Evolutionary conservation across 306 rosid genomes (phyloP), one percentile per base, ranked within the genome.

Genomic region (Prunus fruticosa): DNA sequence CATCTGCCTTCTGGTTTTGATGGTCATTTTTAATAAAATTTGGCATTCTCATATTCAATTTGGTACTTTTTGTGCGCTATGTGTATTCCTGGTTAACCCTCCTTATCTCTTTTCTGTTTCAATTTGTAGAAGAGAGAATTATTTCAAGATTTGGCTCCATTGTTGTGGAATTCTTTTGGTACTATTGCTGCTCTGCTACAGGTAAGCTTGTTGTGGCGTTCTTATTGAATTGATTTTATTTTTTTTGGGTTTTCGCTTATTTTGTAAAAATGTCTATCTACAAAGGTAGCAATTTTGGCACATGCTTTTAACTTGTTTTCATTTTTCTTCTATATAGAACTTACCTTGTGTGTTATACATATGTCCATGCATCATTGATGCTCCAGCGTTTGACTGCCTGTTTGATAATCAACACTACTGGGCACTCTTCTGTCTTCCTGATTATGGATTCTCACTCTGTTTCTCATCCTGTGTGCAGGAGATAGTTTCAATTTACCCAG

Each of bases 121-220:
- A 72, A 46, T 28, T 82, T 88, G 73, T 73, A 95, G 97, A 95
- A 92, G 85, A 86, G 98, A 84, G 98, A 94, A 84, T 76, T 92
- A 67, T 95, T 90, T 88, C 97, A 90, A 83, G 97, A 95, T 83
- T 93, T 95, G 81, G 97, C 97, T 56, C 97, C 97, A 10, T 83
- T 95, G 83, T 75, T 95, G 74, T 95, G 98, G 98, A 90, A 95
- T 80, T 95, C 98, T 43, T 95, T 95, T 72, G 97, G 98, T 76
- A 95, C 97, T 77, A 88, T 95, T 84, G 96, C 98, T 9, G 97
- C 97, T 68, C 87, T 95, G 52, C 75, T 95, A 74, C 98, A 87
- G 88, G 90, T 87, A 82, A 56, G 75, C 38, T 34, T 68, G 56
- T 43, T 72, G 10, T 64, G 43, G 57, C 47, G 43, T 63, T 70